These are phyloP conservation scores for Macadamia integrifolia DNA, from an alignment of 164 flowering plant species.

Conservation along the genomic window DNA sequence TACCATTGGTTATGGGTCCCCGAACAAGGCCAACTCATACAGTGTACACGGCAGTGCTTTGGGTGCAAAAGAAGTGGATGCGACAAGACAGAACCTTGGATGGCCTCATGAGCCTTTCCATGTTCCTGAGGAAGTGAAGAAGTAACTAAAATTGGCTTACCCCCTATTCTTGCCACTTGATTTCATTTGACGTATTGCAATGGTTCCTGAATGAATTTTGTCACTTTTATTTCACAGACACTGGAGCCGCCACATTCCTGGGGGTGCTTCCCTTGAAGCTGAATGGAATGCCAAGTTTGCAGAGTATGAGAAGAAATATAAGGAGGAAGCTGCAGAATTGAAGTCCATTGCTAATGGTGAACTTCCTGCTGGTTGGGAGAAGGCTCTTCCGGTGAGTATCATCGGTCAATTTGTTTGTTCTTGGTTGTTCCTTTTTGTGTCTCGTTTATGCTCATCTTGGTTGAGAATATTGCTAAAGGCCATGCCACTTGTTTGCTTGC, in stretches of 20 bases:
- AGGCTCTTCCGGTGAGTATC: constrained; percentile 88
- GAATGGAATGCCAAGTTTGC: constrained; percentile 94
- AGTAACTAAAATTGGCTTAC: constrained; percentile 23
- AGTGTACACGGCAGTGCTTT: constrained; percentile 92
- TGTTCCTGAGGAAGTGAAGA: constrained; percentile 91
- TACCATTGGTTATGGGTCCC: constrained; percentile 96
- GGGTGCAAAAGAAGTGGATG: constrained; percentile 96
- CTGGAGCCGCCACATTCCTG: constrained; percentile 86
- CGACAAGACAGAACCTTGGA: constrained; percentile 89
- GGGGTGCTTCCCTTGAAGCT: constrained; percentile 84
- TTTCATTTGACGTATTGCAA: neutral
- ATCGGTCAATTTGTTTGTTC: neutral
- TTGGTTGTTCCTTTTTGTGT: neutral
- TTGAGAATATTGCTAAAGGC: neutral
- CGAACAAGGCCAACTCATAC: constrained; percentile 93
- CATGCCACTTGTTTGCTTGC: constrained; percentile 7
- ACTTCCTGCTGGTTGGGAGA: constrained; percentile 92
- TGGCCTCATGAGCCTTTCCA: constrained; percentile 95
- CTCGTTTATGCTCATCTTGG: neutral
- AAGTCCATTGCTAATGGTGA: constrained; percentile 63
- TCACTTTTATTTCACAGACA: constrained; percentile 42
- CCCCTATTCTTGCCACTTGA: neutral
- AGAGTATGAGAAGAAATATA: constrained; percentile 87
- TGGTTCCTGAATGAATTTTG: constrained; percentile 1
- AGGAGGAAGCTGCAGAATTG: constrained; percentile 79